These are phyloP conservation scores for Penicillium pulvis DNA, from an alignment of 495 filamentous ascomycete species.

Conservation along the genomic window DNA sequence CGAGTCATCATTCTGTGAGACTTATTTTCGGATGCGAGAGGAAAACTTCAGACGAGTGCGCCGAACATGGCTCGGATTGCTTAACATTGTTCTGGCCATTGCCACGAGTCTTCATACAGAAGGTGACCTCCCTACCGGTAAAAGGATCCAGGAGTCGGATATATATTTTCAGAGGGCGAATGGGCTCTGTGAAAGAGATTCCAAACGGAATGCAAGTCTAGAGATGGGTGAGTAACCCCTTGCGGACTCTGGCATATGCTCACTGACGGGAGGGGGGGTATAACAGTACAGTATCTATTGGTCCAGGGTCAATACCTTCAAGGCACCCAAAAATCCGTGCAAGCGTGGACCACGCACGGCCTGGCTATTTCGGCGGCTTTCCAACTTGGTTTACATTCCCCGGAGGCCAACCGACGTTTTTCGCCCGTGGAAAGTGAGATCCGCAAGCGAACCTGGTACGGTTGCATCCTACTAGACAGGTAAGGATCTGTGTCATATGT, in stretches of 20 bases:
- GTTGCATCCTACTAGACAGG: slow-evolving; percentile 9
- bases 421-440: slow-evolving; percentile 10
- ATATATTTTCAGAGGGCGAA: slow-evolving; percentile 39
- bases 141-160: slow-evolving; percentile 34
- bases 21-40: slow-evolving; percentile 32
- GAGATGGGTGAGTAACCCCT: slow-evolving; percentile 29
- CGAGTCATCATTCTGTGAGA: slow-evolving; percentile 37
- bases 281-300: slow-evolving; percentile 36
- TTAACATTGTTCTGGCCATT: slow-evolving; percentile 30
- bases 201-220: slow-evolving; percentile 36
- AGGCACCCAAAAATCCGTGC: slow-evolving; percentile 45
- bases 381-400: slow-evolving; percentile 30
- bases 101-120: slow-evolving; percentile 20
- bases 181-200: slow-evolving; percentile 32
- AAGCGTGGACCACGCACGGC: slow-evolving; percentile 46
- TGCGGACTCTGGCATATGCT: slow-evolving; percentile 1
- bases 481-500: background rate
- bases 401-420: slow-evolving; percentile 3
- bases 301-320: slow-evolving; percentile 45
- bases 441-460: slow-evolving; percentile 6
- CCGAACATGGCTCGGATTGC: slow-evolving; percentile 32
- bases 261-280: background rate
- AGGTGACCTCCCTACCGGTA: slow-evolving; percentile 16
- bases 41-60: slow-evolving; percentile 36
- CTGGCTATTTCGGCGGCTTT: slow-evolving; percentile 41